These are phyloP conservation scores for Cystofilobasidium capitatum DNA, from an alignment of 768 basidiomycete species.

Conservation along the genomic window DNA sequence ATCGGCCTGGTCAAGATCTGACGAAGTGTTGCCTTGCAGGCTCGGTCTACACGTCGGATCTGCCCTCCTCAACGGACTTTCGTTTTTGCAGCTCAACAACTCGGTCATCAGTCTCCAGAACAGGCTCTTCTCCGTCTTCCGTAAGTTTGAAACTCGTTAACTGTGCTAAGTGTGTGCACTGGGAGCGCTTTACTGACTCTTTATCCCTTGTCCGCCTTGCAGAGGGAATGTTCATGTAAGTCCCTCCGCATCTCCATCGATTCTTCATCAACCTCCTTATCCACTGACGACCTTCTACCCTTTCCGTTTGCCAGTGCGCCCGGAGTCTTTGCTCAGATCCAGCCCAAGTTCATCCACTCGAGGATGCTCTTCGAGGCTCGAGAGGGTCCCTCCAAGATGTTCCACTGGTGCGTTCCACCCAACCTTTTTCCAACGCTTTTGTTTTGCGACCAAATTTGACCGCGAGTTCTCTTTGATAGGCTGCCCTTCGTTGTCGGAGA, in stretches of 20 bases:
- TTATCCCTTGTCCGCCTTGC: neutral
- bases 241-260: neutral
- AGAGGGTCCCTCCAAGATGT: slow-evolving; percentile 40
- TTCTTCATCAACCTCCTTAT: neutral
- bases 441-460: no score
- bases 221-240: slow-evolving; percentile 26
- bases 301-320: slow-evolving; percentile 9
- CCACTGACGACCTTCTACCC: neutral
- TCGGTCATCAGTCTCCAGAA: slow-evolving; percentile 20
- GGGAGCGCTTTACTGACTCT: neutral
- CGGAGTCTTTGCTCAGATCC: slow-evolving; percentile 25
- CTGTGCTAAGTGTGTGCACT: neutral
- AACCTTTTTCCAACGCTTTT: neutral
- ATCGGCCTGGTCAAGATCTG: slow-evolving; percentile 4
- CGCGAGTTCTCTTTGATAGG: neutral
- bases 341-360: slow-evolving; percentile 39
- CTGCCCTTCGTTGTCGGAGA: slow-evolving; percentile 33
- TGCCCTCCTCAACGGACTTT: slow-evolving; percentile 31
- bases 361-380: slow-evolving; percentile 39
- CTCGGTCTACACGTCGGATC: slow-evolving; percentile 23
- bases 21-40: slow-evolving; percentile 15
- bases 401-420: slow-evolving; percentile 35
- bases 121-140: slow-evolving; percentile 26
- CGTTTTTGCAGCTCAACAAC: slow-evolving; percentile 40
- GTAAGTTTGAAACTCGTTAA: neutral